These are phyloP conservation scores for Tranzscheliella williamsii DNA, from an alignment of 1,284 basidiomycete species.

Conservation along the genomic window DNA sequence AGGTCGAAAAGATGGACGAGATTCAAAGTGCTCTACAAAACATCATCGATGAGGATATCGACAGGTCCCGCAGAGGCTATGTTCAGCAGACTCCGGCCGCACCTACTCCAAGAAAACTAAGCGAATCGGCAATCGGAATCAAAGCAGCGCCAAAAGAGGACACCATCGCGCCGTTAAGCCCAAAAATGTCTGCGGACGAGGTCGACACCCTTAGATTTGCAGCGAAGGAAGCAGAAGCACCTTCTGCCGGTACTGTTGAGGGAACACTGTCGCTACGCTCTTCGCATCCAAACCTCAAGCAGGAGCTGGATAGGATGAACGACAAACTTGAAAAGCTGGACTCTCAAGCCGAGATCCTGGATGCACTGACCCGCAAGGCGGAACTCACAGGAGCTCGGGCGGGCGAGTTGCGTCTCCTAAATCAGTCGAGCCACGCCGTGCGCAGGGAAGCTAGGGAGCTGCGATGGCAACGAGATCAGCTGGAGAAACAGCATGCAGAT, in stretches of 20 bases:
- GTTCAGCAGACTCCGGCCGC: neutral
- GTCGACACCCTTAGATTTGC: neutral
- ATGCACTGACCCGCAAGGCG: conserved; percentile 85
- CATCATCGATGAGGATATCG: conserved; percentile 76
- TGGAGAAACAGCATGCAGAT: conserved; percentile 81
- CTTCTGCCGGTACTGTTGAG: neutral
- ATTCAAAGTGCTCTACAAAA: conserved; percentile 90
- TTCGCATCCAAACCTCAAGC: conserved; percentile 6
- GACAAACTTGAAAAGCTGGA: conserved; percentile 76
- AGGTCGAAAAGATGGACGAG: conserved; percentile 44
- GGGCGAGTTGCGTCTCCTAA: conserved; percentile 79
- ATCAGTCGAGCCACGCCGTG: conserved; percentile 78
- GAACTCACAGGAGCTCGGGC: conserved; percentile 82
- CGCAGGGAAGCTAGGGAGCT: conserved; percentile 80
- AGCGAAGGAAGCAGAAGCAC: neutral
- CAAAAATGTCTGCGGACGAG: neutral
- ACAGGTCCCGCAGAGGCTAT: conserved; percentile 4
- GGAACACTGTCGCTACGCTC: neutral
- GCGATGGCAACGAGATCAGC: conserved; percentile 69
- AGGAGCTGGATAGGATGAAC: conserved; percentile 52
- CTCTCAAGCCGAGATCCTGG: conserved; percentile 79
- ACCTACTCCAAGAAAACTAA: neutral
- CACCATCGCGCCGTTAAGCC: neutral
- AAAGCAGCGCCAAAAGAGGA: neutral
- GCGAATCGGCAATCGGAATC: neutral